Conservation (phyloP, 352 stramenopile species). For the Globisporangium nunn region DNA sequence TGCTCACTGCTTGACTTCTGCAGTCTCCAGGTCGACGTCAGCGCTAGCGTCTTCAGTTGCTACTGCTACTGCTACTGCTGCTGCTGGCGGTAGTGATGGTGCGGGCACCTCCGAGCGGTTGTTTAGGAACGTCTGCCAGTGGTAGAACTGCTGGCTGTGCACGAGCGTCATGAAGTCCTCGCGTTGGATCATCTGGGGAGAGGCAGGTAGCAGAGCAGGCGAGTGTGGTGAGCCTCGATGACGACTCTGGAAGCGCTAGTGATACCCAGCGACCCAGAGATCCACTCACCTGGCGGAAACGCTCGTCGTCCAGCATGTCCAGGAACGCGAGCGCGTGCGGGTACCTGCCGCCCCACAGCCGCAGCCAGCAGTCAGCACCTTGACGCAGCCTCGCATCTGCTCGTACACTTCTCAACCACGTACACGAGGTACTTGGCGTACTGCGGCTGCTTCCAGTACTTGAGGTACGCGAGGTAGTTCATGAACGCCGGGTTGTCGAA, state of each 20-base stretch:
- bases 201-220: neutral
- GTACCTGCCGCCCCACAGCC: conserved; percentile 28
- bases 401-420: conserved; percentile 2
- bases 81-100: neutral
- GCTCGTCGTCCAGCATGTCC: conserved; percentile 83
- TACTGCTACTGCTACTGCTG: neutral
- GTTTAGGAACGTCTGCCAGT: conserved; percentile 87
- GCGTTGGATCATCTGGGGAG: conserved; percentile 65
- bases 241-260: neutral
- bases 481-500: conserved; percentile 89
- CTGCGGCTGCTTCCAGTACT: conserved; percentile 90
- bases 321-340: conserved; percentile 85
- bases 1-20: neutral
- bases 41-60: neutral
- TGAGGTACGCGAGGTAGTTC: conserved; percentile 89
- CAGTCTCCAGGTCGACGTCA: conserved; percentile 1
- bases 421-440: conserved; percentile 90
- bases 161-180: conserved; percentile 86
- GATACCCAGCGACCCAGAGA: neutral
- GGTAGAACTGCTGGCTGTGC: conserved; percentile 85
- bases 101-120: conserved; percentile 50
- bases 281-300: conserved; percentile 57
- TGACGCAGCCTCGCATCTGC: neutral
- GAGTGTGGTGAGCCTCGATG: neutral
- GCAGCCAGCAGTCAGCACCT: neutral